phyloP scores from a whole-genome alignment of 2,329 filamentous ascomycete genomes.

The Neopestalotiopsis clavispora region DNA sequence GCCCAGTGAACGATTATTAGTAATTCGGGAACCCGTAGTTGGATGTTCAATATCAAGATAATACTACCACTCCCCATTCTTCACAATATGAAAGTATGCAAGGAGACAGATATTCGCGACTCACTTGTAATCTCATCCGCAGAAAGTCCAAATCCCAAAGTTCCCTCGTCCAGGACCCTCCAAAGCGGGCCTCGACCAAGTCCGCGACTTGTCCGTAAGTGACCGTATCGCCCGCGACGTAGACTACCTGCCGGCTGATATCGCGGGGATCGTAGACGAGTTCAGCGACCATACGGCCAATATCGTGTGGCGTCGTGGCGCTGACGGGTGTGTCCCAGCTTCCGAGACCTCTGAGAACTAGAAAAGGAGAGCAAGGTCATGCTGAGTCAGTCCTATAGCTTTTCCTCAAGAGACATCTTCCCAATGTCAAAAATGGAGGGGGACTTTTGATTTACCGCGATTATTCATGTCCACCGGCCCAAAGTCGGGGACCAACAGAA shows the following conservation, averaged over 20 bases:
- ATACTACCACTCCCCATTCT: too few relatives aligned
- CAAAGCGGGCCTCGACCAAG: slow-evolving; percentile 48
- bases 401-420: too few relatives aligned
- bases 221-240: slow-evolving; percentile 59
- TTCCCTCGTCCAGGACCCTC: slow-evolving; percentile 46
- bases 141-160: slow-evolving; percentile 49
- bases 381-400: too few relatives aligned
- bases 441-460: slow-evolving; percentile 16
- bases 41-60: too few relatives aligned
- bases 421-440: background rate
- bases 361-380: background rate
- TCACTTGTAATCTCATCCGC: slow-evolving; percentile 39
- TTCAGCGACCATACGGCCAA: slow-evolving; percentile 64
- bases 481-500: slow-evolving; percentile 67
- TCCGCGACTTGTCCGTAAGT: slow-evolving; percentile 53
- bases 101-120: background rate
- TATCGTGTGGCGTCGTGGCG: slow-evolving; percentile 54
- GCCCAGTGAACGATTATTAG: background rate
- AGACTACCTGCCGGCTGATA: slow-evolving; percentile 46
- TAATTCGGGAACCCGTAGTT: background rate
- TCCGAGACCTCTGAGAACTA: slow-evolving; percentile 58
- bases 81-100: too few relatives aligned
- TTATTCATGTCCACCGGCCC: slow-evolving; percentile 60
- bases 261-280: slow-evolving; percentile 49
- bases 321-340: slow-evolving; percentile 27